Base-by-base conservation (phyloP, 2,329 filamentous ascomycete genomes). In the Pyricularia grisea region DNA sequence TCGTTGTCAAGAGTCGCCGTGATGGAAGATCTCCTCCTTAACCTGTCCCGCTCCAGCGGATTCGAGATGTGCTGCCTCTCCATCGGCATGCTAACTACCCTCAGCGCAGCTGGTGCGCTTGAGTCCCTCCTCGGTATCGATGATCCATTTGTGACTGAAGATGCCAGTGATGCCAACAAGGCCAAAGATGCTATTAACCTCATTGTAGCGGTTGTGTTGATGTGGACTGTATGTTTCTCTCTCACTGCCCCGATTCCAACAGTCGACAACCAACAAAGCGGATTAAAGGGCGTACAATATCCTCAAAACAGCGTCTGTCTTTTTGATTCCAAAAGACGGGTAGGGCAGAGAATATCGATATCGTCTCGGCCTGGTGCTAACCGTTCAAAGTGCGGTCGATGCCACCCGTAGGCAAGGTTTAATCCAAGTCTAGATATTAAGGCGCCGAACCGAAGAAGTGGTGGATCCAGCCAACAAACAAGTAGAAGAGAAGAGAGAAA, bases 1-100 rank as follows among this genome's bases (percentile, higher is more conserved):
- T 85, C 77, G 72, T 90, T 90, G 72, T 87, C 84, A 63, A 89
- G 76, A 2, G 73, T 76, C n/a, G 80, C 80, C 65, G 78, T 73
- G 5, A 86, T 75, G 0, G 82, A 78, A 1, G 77, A 79, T 68
- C 81, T 79, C 71, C 84, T 83, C 55, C 81, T 79, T 74, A 83
- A 74, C 68, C 78, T 78, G 72, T 86, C 83, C 55, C 81, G 77
- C 27, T 77, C 75, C 23, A 82, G 70, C 3, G 83, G 83, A 69
- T 85, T 77, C 61, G 73, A 67, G 60, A 83, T 72, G 9, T 73
- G 71, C 60, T 73, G 77, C 70, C 81, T 79, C 70, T 84, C 77
- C 4, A 82, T 81, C 60, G 80, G 73, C 69, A 87, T 73, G 67
- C 76, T 76, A 67, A 88, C 75, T 5, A 87, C 83, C 60, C 79